Percentiles rank a stretch among this genome's conserved stretches.
Conservation (phyloP, 225 moss, liverwort and hornwort genomes). For the Pseudoscleropodium purum region DNA sequence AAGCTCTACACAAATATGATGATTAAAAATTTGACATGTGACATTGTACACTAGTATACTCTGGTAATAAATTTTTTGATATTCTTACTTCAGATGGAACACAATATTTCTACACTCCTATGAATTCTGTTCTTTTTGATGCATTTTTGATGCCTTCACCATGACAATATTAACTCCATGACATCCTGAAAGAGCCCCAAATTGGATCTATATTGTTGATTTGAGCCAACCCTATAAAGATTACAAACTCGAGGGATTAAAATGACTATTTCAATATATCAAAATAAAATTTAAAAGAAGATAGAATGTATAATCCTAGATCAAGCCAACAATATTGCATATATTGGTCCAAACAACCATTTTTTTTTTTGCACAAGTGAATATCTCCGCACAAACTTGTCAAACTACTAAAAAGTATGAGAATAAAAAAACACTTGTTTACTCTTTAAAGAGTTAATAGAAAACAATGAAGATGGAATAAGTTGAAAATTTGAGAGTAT, state of each 20-base stretch:
- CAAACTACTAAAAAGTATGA: neutral
- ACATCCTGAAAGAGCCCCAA: neutral
- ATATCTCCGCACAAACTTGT: neutral
- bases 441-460: neutral
- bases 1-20: neutral
- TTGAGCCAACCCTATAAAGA: neutral
- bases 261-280: neutral
- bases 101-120: neutral
- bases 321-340: neutral
- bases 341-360: rapidly evolving
- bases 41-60: neutral
- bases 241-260: too few species aligned
- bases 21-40: neutral
- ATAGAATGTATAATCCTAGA: neutral
- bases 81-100: neutral
- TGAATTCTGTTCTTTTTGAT: neutral
- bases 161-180: neutral
- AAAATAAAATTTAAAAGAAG: neutral
- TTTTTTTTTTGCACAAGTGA: neutral
- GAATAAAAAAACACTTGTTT: neutral
- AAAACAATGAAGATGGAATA: neutral
- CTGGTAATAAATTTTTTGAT: neutral
- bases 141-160: neutral
- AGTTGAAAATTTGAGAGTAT: neutral
- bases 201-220: neutral